Evolutionary conservation across 2,329 filamentous ascomycete species (phyloP).

Genomic region (Leptographium procerum): DNA sequence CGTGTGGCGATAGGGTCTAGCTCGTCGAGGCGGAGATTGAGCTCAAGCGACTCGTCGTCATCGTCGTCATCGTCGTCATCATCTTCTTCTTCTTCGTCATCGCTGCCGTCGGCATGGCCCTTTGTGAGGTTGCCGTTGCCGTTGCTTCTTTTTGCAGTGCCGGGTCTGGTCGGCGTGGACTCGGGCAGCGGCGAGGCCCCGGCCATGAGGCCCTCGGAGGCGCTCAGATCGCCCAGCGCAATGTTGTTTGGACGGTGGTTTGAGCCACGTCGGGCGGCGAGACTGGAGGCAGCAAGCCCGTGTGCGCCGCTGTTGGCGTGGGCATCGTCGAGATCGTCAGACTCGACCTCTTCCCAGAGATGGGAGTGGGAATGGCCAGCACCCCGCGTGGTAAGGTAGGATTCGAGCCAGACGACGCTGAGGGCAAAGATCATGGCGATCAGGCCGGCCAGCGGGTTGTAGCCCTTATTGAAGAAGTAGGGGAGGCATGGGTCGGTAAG

Average conservation of each 20-base stretch:
- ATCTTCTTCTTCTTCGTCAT: slow-evolving; percentile 14
- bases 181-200: slow-evolving; percentile 47
- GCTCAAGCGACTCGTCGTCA: slow-evolving; percentile 37
- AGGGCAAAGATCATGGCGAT: slow-evolving; percentile 76
- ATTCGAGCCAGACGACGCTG: slow-evolving; percentile 74
- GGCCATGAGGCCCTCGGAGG: slow-evolving; percentile 43
- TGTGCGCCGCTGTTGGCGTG: not conserved
- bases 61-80: slow-evolving; percentile 26
- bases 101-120: not conserved
- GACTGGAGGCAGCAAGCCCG: slow-evolving; percentile 16
- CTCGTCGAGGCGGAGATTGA: slow-evolving; percentile 51
- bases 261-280: slow-evolving; percentile 26
- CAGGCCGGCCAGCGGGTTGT: slow-evolving; percentile 67
- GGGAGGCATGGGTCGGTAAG: slow-evolving; percentile 63
- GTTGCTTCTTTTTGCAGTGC: not conserved
- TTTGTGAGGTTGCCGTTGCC: not conserved
- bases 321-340: slow-evolving; percentile 17
- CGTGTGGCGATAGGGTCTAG: slow-evolving; percentile 28
- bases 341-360: slow-evolving; percentile 36
- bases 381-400: slow-evolving; percentile 67
- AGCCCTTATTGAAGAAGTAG: slow-evolving; percentile 66
- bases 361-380: slow-evolving; percentile 52
- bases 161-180: slow-evolving; percentile 29
- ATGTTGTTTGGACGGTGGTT: slow-evolving; percentile 36
- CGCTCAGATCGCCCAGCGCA: slow-evolving; percentile 38